Evolutionary conservation across 1,284 basidiomycete species (phyloP).

Genomic region (Microbotryum saponariae): DNA sequence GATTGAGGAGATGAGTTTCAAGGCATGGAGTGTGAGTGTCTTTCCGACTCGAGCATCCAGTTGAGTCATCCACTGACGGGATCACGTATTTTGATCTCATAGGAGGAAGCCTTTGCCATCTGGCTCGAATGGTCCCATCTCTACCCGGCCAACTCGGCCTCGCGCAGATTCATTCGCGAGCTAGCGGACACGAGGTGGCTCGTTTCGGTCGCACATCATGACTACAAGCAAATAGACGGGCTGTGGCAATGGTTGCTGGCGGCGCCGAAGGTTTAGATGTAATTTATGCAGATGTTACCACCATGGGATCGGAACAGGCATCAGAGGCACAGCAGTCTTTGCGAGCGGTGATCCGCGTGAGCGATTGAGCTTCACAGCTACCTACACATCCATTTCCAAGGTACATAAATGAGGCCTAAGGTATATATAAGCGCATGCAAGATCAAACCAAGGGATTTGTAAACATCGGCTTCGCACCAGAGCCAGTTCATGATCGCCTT

Average conservation of each 20-base stretch:
- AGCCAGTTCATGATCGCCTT: neutral
- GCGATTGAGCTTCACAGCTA: no score
- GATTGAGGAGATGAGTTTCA: constrained; percentile 45
- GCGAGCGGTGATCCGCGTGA: no score
- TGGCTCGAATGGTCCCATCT: constrained; percentile 92
- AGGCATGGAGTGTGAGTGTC: constrained; percentile 52
- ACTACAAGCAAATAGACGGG: constrained; percentile 73
- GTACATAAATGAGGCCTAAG: no score
- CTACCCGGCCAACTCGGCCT: constrained; percentile 66
- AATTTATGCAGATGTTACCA: no score
- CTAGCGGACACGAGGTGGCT: constrained; percentile 76
- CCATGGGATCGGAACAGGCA: no score
- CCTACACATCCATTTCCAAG: no score
- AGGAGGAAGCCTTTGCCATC: constrained; percentile 95
- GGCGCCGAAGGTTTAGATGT: constrained; percentile 1
- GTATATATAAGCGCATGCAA: no score
- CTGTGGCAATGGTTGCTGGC: constrained; percentile 75
- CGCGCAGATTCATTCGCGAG: constrained; percentile 62
- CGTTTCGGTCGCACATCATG: constrained; percentile 87
- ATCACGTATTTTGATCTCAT: constrained; percentile 12
- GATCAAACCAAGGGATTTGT: neutral
- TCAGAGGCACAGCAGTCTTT: no score
- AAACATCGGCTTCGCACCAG: neutral
- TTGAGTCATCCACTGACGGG: constrained; percentile 4
- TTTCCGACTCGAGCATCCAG: neutral